These are phyloP conservation scores for Fusarium armeniacum DNA, from an alignment of 2,329 filamentous ascomycete genomes.

Conservation along the genomic window DNA sequence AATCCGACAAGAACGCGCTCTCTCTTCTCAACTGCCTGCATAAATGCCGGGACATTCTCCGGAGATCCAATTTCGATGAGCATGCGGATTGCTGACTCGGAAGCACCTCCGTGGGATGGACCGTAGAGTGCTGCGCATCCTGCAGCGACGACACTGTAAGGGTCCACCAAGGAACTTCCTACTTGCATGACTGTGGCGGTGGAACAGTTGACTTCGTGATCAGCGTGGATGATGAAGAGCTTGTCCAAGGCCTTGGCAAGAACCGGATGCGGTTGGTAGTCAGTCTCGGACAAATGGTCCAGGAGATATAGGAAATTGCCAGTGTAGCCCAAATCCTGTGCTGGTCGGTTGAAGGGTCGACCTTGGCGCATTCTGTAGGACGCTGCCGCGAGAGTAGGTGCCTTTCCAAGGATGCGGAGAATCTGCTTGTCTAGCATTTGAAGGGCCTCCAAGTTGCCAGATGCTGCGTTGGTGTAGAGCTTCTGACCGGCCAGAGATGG, in stretches of 20 bases:
- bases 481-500: slow-evolving; percentile 65
- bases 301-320: slow-evolving; percentile 70
- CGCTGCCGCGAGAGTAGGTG: slow-evolving; percentile 64
- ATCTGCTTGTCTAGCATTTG: slow-evolving; percentile 66
- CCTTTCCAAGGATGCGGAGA: slow-evolving; percentile 66
- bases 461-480: slow-evolving; percentile 63
- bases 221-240: slow-evolving; percentile 69
- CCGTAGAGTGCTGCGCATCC: slow-evolving; percentile 68
- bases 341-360: slow-evolving; percentile 64
- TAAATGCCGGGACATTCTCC: slow-evolving; percentile 65
- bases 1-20: slow-evolving; percentile 69
- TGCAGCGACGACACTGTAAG: slow-evolving; percentile 66
- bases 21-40: slow-evolving; percentile 63
- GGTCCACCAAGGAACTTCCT: slow-evolving; percentile 68
- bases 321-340: slow-evolving; percentile 63
- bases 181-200: slow-evolving; percentile 70
- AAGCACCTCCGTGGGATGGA: slow-evolving; percentile 71
- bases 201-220: slow-evolving; percentile 71
- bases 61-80: slow-evolving; percentile 65
- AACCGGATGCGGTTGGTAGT: slow-evolving; percentile 63
- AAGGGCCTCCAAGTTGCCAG: slow-evolving; percentile 58
- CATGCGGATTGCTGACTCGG: slow-evolving; percentile 69
- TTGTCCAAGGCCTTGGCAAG: slow-evolving; percentile 66
- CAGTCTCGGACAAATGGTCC: slow-evolving; percentile 63
- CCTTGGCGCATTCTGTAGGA: slow-evolving; percentile 67